Conservation (phyloP, 1,284 basidiomycete species). For the Trametes hirsuta region DNA sequence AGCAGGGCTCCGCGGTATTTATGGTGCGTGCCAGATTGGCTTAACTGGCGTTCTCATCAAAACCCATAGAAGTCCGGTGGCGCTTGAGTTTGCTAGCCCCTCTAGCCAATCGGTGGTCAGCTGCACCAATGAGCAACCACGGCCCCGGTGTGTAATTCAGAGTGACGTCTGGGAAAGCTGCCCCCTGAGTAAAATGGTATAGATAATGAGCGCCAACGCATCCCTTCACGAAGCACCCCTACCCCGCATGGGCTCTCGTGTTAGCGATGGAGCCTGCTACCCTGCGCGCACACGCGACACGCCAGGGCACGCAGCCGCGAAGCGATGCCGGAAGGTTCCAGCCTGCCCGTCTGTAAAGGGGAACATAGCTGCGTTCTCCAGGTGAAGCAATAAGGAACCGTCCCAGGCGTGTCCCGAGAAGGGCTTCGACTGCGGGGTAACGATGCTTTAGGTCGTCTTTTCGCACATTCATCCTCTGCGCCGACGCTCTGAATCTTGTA, state of each 20-base stretch:
- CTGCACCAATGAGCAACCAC: conserved; percentile 10
- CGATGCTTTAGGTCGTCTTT: conserved; percentile 14
- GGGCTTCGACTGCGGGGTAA: conserved; percentile 16
- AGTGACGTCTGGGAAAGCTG: conserved; percentile 2
- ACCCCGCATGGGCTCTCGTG: not conserved
- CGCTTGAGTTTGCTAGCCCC: conserved; percentile 14
- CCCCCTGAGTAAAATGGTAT: conserved; percentile 8
- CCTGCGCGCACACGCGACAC: conserved; percentile 1
- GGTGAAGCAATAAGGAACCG: not conserved
- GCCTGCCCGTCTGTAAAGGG: too few species aligned
- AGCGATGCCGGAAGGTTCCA: not conserved
- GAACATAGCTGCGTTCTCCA: not conserved
- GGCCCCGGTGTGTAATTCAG: conserved; percentile 5
- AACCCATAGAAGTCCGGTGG: conserved; percentile 9
- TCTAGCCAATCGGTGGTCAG: conserved; percentile 17
- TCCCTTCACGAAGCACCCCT: not conserved
- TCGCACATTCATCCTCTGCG: conserved; percentile 21
- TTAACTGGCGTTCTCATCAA: not conserved
- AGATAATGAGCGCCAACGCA: conserved; percentile 11
- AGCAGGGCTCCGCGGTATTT: not conserved
- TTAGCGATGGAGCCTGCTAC: not conserved
- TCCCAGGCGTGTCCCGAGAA: conserved; percentile 12
- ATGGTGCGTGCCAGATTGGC: not conserved
- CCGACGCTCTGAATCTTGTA: conserved; percentile 12
- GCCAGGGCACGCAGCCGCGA: not conserved